These are phyloP conservation scores for Fusarium albosuccineum DNA, from an alignment of 2,329 filamentous ascomycete species.

Conservation along the genomic window DNA sequence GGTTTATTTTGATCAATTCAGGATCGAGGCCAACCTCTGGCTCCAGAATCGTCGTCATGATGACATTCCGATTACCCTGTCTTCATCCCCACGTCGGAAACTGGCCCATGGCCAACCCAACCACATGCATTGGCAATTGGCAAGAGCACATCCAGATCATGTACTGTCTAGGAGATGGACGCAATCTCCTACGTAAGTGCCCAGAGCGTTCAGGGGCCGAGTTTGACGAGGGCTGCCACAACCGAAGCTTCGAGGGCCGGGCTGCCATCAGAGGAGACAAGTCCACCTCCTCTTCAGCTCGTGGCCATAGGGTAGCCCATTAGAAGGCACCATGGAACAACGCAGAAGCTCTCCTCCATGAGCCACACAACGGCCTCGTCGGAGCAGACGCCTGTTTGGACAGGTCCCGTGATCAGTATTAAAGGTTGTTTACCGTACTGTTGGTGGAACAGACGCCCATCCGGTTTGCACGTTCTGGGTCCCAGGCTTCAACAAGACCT, in stretches of 20 bases:
- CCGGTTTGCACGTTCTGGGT: neutral
- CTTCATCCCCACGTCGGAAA: slow-evolving; percentile 13
- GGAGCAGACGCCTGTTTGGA: neutral
- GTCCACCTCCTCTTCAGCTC: neutral
- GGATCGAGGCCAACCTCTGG: slow-evolving; percentile 7
- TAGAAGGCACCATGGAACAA: slow-evolving; percentile 4
- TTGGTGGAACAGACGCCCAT: slow-evolving; percentile 14
- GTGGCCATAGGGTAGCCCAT: slow-evolving; percentile 21
- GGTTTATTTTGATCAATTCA: slow-evolving; percentile 9
- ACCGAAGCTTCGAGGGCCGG: neutral
- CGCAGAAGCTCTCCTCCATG: neutral
- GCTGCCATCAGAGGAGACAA: neutral
- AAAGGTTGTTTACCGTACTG: slow-evolving; percentile 26
- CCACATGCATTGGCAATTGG: slow-evolving; percentile 13
- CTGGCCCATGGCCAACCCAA: slow-evolving; percentile 16
- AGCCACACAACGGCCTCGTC: neutral
- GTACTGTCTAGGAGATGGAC: neutral
- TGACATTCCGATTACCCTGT: slow-evolving; percentile 36
- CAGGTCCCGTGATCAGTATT: slow-evolving; percentile 20
- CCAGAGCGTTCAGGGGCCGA: slow-evolving; percentile 20
- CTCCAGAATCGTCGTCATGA: slow-evolving; percentile 32
- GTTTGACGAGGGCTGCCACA: slow-evolving; percentile 4
- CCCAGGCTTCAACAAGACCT: neutral
- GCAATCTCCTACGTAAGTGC: neutral
- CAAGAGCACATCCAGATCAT: slow-evolving; percentile 1